phyloP scores from a whole-genome alignment of 345 rosid species.

The Clausena lansium region DNA sequence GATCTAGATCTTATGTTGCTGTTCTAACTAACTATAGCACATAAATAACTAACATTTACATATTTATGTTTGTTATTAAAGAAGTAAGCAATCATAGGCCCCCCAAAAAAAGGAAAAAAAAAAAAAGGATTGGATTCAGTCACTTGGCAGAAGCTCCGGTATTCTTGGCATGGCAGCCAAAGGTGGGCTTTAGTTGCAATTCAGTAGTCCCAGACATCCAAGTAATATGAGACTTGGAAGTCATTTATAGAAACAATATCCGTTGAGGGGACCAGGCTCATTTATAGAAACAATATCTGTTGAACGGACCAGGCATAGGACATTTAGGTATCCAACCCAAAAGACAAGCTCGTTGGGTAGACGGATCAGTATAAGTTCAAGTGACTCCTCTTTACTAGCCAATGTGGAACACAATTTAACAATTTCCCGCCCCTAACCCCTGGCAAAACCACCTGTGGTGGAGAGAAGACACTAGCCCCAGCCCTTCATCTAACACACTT shows the following conservation, averaged over 20 bases:
- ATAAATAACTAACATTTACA: neutral
- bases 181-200: neutral
- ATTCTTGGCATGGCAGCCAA: neutral
- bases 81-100: neutral
- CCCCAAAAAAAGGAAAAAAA: neutral
- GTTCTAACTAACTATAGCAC: neutral
- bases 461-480: too few relatives aligned
- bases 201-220: neutral
- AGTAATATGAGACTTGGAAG: neutral
- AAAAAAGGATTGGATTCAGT: neutral
- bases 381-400: neutral
- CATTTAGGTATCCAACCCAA: neutral
- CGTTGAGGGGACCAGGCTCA: too few relatives aligned
- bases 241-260: neutral
- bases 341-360: neutral
- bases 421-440: too few relatives aligned
- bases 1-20: neutral
- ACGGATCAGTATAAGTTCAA: too few relatives aligned
- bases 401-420: neutral
- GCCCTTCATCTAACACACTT: too few relatives aligned
- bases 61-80: neutral
- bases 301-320: neutral
- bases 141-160: neutral
- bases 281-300: too few relatives aligned
- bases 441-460: too few relatives aligned